phyloP scores from a whole-genome alignment of 371 early-diverging fungal species.

The Apophysomyces trapeziformis region DNA sequence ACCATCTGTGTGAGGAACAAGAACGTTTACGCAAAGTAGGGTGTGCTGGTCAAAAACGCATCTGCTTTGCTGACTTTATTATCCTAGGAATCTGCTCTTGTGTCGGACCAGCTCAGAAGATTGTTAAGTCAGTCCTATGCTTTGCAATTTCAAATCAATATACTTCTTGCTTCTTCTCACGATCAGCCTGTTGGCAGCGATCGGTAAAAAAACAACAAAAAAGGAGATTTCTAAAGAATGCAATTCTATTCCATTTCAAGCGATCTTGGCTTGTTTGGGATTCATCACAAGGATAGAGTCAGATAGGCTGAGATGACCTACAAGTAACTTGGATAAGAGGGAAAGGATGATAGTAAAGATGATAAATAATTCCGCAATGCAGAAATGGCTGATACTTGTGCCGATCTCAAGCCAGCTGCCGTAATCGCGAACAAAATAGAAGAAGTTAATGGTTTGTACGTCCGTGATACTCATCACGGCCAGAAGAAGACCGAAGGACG shows the following conservation, averaged over 20 bases:
- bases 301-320: conserved; percentile 47
- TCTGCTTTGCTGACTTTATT: background rate
- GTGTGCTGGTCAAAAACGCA: background rate
- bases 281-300: background rate
- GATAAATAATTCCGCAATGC: conserved; percentile 84
- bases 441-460: conserved; percentile 94
- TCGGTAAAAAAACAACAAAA: background rate
- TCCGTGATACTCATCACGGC: conserved; percentile 86
- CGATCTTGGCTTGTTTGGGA: background rate
- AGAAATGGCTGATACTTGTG: conserved; percentile 91
- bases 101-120: conserved; percentile 36
- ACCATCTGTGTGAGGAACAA: conserved; percentile 21
- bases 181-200: conserved; percentile 22
- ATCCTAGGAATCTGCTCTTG: conserved; percentile 32
- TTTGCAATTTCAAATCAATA: conserved; percentile 47
- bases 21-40: conserved; percentile 25
- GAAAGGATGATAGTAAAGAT: conserved; percentile 79
- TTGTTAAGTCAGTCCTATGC: conserved; percentile 51
- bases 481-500: conserved; percentile 84
- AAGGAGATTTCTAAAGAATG: background rate
- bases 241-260: background rate
- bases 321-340: conserved; percentile 61
- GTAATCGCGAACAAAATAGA: conserved; percentile 89
- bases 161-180: conserved; percentile 38
- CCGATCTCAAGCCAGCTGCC: conserved; percentile 98